A percentile compares a stretch with the other conserved stretches of the same genome.
Evolutionary conservation across 805 yeast species (phyloP).

Genomic region (Pichia scutulata): DNA sequence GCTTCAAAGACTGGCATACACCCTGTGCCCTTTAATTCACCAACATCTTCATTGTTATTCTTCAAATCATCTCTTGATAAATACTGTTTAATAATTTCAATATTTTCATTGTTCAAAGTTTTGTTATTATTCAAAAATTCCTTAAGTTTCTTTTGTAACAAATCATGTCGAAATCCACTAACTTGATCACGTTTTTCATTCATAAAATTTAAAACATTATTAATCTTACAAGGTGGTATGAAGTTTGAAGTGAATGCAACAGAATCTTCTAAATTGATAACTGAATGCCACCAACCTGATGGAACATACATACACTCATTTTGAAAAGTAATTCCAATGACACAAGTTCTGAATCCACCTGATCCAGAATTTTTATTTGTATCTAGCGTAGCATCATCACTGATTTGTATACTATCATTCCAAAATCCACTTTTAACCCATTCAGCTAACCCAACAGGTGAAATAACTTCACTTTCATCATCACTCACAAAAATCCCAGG

Average conservation of each 20-base stretch:
- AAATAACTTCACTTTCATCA: conserved; percentile 80
- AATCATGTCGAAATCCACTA: conserved; percentile 66
- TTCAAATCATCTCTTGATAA: conserved; percentile 10
- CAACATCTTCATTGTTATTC: conserved; percentile 52
- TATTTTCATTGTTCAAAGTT: conserved; percentile 12
- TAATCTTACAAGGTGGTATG: conserved; percentile 58
- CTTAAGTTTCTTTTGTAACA: conserved; percentile 34
- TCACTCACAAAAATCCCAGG: conserved; percentile 79
- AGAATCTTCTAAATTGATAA: conserved; percentile 75
- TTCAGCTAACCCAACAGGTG: conserved; percentile 89
- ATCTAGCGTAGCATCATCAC: conserved; percentile 27
- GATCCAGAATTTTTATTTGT: conserved; percentile 10
- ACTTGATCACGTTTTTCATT: conserved; percentile 61
- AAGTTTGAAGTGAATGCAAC: conserved; percentile 88
- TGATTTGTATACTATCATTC: conserved; percentile 53
- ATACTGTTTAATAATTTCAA: conserved; percentile 8
- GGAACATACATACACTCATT: conserved; percentile 89
- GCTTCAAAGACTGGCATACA: conserved; percentile 54
- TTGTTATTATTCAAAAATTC: conserved; percentile 21
- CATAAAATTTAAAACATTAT: conserved; percentile 59
- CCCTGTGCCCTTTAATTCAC: conserved; percentile 34
- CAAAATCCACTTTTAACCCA: conserved; percentile 83
- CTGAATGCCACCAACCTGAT: conserved; percentile 97
- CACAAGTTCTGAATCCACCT: conserved; percentile 32
- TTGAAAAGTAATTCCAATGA: conserved; percentile 66